Conservation (phyloP, 78 protist genomes). For the Dictyostelium intermedium region DNA sequence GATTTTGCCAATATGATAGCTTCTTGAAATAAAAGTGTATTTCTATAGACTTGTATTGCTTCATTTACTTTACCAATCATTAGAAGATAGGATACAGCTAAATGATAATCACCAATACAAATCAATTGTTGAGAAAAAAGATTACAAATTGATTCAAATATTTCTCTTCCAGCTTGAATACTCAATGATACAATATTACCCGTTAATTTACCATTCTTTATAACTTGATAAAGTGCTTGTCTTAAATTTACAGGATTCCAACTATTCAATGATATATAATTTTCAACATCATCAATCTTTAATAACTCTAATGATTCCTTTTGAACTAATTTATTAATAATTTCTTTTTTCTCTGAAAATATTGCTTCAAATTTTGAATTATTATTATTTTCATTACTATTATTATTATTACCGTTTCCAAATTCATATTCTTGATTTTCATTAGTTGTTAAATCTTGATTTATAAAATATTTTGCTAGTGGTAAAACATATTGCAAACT, state of each 20-base stretch:
- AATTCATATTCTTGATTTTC: not conserved
- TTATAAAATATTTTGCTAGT: not conserved
- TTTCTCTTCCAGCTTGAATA: conserved; percentile 50
- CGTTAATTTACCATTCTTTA: conserved; percentile 37
- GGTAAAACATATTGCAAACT: not conserved
- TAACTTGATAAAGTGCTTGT: not conserved
- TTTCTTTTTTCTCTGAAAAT: not conserved
- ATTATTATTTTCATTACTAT: not conserved
- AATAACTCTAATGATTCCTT: conserved; percentile 24
- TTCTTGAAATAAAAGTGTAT: conserved; percentile 1
- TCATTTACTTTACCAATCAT: conserved; percentile 23
- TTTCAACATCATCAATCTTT: conserved; percentile 20
- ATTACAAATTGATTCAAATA: conserved; percentile 5
- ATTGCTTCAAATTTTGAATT: conserved; percentile 1
- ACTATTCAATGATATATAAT: conserved; percentile 18
- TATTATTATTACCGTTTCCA: not conserved
- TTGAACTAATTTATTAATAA: not conserved
- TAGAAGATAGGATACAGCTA: conserved; percentile 46
- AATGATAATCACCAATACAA: conserved; percentile 54
- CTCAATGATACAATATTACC: conserved; percentile 39
- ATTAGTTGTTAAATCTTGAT: not conserved
- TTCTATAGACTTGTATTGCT: conserved; percentile 41
- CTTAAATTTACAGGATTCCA: conserved; percentile 33
- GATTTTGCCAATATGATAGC: conserved; percentile 50
- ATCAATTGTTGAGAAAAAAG: conserved; percentile 38